Base-by-base conservation (phyloP, 805 yeast genomes). In the Candida berthetii region DNA sequence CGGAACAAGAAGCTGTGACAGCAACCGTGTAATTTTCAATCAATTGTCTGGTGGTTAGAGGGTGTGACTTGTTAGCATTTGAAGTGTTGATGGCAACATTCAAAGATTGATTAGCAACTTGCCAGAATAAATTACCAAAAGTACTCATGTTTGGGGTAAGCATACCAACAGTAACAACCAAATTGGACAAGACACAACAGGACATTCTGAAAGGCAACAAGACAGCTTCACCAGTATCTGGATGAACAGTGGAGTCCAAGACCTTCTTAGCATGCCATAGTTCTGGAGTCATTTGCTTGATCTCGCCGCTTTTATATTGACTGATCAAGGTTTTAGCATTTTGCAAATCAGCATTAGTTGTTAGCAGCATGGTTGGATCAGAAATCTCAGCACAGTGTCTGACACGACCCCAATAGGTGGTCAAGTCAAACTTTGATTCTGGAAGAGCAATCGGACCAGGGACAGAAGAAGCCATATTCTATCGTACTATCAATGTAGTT, bases 121-220 rank as follows among this genome's bases (percentile, higher is more conserved):
- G 99, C 99, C 99, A 93, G 65, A 93, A 91, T 18, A 89, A 60
- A 0, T 98, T 91, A 31, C 99, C 99, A 0, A 75, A 78, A 9
- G 89, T 80, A 9, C 96, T 95, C 57, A 93, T 63, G 42, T 85
- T 85, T 7, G 99, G 99, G 1, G 97, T 91, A 49, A 93, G 74
- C 99, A 93, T 93, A 49, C 99, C 99, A 3, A 85, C 91, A 6
- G 98, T 91, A 38, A 93, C 98, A 18, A 91, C 91, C 63, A 93
- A 66, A 62, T 93, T 93, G 10, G 96, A 87, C 41, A 93, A 68
- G 15, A 93, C 99, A 67, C 93, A 88, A 27, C 91, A 83, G 19
- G 96, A 88, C 99, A 93, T 93, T 65, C 99, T 77, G 66, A 93
- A 93, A 3, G 99, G 99, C 41, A 93, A 69, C 24, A 86, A 59